These are phyloP conservation scores for Tricholoma hemisulphureum DNA, from an alignment of 768 basidiomycete genomes.

Conservation along the genomic window DNA sequence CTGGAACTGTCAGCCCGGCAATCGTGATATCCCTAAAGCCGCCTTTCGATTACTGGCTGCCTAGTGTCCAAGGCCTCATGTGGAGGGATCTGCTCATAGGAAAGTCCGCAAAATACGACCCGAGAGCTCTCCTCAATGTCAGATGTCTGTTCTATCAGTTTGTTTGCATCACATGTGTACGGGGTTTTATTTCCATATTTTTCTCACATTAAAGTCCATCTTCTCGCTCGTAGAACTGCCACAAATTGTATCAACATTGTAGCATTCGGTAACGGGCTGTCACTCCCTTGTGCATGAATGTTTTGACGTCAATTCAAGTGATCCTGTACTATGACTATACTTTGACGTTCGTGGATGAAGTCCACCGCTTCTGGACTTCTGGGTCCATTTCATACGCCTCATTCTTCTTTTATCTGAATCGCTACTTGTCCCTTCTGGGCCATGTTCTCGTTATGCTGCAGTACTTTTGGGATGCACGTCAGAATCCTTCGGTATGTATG, in stretches of 20 bases:
- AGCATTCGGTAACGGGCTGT: constrained; percentile 11
- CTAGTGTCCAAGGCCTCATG: background rate
- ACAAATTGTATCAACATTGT: constrained; percentile 13
- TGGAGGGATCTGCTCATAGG: background rate
- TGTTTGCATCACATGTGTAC: background rate
- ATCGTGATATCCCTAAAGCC: no score
- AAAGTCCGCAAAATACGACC: background rate
- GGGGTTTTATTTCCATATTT: background rate
- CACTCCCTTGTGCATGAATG: background rate
- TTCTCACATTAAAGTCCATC: background rate
- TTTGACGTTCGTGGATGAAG: constrained; percentile 44
- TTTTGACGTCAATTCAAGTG: constrained; percentile 18
- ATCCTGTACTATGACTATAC: constrained; percentile 50
- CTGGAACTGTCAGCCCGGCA: no score
- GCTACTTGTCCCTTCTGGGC: constrained; percentile 40
- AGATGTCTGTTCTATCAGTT: background rate
- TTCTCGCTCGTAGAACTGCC: constrained; percentile 1
- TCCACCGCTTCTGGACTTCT: constrained; percentile 43
- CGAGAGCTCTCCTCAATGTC: background rate
- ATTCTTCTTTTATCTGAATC: constrained; percentile 44
- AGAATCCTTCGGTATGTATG: constrained; percentile 25
- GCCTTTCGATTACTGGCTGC: background rate
- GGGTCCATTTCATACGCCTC: constrained; percentile 31
- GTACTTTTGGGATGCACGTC: constrained; percentile 30
- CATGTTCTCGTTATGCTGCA: constrained; percentile 37